Base-by-base conservation (phyloP, 768 basidiomycete genomes). In the Exsudoporus frostii region DNA sequence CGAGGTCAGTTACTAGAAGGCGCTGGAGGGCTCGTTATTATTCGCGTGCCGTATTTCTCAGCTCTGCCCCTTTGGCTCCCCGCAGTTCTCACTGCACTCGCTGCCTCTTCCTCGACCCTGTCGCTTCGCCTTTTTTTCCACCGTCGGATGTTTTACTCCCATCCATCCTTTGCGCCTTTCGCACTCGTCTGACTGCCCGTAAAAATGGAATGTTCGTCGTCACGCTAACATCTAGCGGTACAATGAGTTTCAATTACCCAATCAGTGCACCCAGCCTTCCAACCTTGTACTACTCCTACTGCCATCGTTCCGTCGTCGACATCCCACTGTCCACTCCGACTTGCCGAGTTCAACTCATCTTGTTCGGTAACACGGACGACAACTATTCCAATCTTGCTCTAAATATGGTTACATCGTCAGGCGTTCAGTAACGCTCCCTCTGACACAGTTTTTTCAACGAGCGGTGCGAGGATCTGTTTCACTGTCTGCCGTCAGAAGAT, bases 261-360 rank as follows among this genome's bases (percentile, higher is more conserved):
- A 53, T 17, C 7, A 13, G 25, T n/a, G 20, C 20, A 7, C 13
- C n/a, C 6, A 6, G 25, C 30, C 19, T 5, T 36, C 25, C 41
- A 42, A 17, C 15, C 10, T 25, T n/a, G 24, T 27, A 13, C 41
- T 1, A n/a, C 29, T 29, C 9, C 10, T 29, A 36, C 36, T 50
- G 13, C 3, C 25, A 27, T 48, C 25, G 22, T 25, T 51, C 17
- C 43, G 27, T 8, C 3, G 19, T 14, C 38, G 33, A n/a, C 7
- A 24, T 53, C 43, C 42, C 29, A 32, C 25, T 6, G 13, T 15
- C 40, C 15, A 9, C 34, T 30, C 20, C 14, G 22, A 15, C 45
- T 37, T 50, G 34, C 58, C 54, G 44, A 60, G 59, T 45, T 56
- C 49, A 30, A 10, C 44, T 7, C 44, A 53, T 58, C 30, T 19